A percentile compares a stretch with the other conserved stretches of the same genome.
Conservation (phyloP, 805 yeast genomes). For the Candida sphagnicola region DNA sequence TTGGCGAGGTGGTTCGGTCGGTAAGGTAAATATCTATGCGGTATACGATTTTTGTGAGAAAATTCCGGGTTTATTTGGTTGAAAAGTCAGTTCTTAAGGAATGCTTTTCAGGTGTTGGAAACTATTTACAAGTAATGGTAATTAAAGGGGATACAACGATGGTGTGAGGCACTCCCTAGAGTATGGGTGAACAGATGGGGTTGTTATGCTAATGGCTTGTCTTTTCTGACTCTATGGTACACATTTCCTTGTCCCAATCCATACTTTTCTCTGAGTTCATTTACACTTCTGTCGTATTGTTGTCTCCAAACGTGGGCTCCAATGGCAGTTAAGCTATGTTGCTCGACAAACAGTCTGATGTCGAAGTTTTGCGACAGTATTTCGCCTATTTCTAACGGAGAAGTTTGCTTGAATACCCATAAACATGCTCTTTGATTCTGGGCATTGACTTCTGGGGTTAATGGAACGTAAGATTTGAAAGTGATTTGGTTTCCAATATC, state of each 20-base stretch:
- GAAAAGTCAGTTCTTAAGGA: no score
- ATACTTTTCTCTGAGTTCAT: conserved; percentile 61
- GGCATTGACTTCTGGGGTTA: conserved; percentile 85
- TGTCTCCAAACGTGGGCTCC: conserved; percentile 95
- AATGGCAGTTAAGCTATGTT: conserved; percentile 60
- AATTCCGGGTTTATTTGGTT: not conserved
- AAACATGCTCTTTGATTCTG: conserved; percentile 78
- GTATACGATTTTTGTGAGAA: not conserved
- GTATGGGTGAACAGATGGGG: not conserved
- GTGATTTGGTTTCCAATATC: conserved; percentile 27
- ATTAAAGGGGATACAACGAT: no score
- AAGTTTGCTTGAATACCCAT: conserved; percentile 83
- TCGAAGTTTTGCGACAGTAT: conserved; percentile 53
- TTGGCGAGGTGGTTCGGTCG: no score
- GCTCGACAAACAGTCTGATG: conserved; percentile 62
- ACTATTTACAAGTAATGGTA: no score
- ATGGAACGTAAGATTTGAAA: conserved; percentile 66
- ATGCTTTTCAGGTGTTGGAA: no score
- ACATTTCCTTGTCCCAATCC: conserved; percentile 76
- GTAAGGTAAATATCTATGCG: not conserved
- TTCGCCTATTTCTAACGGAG: conserved; percentile 14
- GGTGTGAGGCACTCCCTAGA: not conserved
- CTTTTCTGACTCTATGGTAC: conserved; percentile 55
- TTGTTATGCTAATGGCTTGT: conserved; percentile 1
- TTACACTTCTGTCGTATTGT: conserved; percentile 72